Base-by-base conservation (phyloP, 495 filamentous ascomycete genomes). In the Aspergillus incahuasiensis region DNA sequence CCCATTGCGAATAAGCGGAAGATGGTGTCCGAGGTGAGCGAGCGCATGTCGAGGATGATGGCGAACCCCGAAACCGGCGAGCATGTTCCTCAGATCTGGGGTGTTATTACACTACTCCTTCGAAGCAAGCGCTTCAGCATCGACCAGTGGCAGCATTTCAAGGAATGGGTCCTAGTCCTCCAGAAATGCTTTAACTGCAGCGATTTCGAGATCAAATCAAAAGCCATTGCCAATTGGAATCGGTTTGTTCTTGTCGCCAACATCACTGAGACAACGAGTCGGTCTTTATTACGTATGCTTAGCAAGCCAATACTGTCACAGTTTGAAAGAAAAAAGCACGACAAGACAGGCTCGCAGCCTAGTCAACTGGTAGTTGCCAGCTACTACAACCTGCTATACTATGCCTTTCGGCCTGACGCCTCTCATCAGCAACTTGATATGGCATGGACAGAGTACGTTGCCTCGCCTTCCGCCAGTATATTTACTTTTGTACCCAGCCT, bases 1-100 rank as follows among this genome's bases (percentile, higher is more conserved):
- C 62, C 77, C 13, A 56, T 77, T 11, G 77, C 82, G 1, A 80
- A 86, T 20, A 79, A 77, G 13, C 75, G 77, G 38, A 89, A 84
- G 44, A 74, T 84, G 22, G 74, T 82, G 18, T 79, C 86, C 2
- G 83, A 82, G 62, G 80, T 91, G 47, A 77, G 78, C 8, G 74
- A 84, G 39, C 81, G 82, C n/a, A 79, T 97, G 57, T 77, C 73
- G 43, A 70, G 80, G n/a, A 88, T 96, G 82, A 70, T 87, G 38
- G 75, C 79, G 21, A 78, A 83, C 39, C 81, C 84, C 41, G 79
- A 85, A n/a, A 82, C 82, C 9, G 75, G 77, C 20, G 65, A 76
- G 0, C 78, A 83, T 54, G 90, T 94, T n/a, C 91, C 94, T 6
- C 85, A 89, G 51, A 88, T 97, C 28, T 98, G 92, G 92, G 88